Percentiles rank a stretch among this genome's conserved stretches.
Evolutionary conservation across 768 basidiomycete genomes (phyloP).

Genomic region (Guyanaporus albipodus): DNA sequence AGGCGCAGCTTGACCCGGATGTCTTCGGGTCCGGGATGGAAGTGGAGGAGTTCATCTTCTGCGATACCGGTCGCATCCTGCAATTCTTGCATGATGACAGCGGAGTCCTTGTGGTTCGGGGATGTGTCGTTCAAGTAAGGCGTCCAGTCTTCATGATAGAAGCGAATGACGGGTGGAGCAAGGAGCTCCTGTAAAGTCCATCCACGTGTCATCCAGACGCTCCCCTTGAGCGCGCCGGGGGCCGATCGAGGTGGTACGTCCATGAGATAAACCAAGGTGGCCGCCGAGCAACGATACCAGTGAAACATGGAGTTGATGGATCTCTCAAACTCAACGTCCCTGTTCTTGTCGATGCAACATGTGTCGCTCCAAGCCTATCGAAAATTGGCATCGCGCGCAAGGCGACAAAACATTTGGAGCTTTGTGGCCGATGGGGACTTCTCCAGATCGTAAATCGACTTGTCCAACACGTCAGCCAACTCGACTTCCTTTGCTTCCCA

Average conservation of each 20-base stretch:
- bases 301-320: constrained; percentile 23
- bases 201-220: constrained; percentile 20
- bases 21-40: constrained; percentile 11
- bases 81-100: constrained; percentile 15
- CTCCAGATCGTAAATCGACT: constrained; percentile 9
- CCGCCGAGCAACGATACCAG: constrained; percentile 16
- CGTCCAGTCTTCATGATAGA: constrained; percentile 21
- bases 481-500: constrained; percentile 15
- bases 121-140: constrained; percentile 14
- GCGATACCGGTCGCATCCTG: constrained; percentile 5
- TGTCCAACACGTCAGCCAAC: constrained; percentile 9
- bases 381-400: constrained; percentile 6
- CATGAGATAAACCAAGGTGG: constrained; percentile 19
- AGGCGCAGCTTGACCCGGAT: constrained; percentile 16
- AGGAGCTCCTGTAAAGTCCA: constrained; percentile 26
- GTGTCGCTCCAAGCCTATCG: constrained; percentile 26
- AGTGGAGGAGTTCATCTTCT: constrained; percentile 5
- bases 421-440: constrained; percentile 8
- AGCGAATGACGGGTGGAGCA: constrained; percentile 18
- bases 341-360: constrained; percentile 22
- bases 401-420: constrained; percentile 15
- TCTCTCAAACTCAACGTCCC: constrained; percentile 12
- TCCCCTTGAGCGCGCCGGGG: constrained; percentile 8
- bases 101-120: constrained; percentile 16
- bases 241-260: constrained; percentile 9